Evolutionary conservation across 208 protist genomes (phyloP).

Genomic region (Strigomonas culicis): DNA sequence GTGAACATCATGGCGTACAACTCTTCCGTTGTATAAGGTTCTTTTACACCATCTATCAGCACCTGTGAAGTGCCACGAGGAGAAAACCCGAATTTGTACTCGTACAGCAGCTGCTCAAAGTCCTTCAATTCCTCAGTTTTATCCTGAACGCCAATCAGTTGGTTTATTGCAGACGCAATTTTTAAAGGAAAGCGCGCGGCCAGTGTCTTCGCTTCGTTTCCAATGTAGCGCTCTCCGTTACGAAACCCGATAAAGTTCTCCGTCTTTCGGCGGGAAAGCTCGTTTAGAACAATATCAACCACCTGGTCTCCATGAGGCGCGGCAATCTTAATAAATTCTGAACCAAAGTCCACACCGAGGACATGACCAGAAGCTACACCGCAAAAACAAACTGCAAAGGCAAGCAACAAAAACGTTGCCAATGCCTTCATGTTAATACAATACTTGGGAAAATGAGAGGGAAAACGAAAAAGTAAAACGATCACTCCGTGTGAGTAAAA

Average conservation of each 20-base stretch:
- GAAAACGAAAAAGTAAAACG: neutral
- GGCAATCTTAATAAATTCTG: conserved; percentile 77
- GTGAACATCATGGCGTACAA: conserved; percentile 84
- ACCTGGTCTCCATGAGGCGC: conserved; percentile 54
- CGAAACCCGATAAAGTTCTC: conserved; percentile 89
- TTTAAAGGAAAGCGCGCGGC: conserved; percentile 86
- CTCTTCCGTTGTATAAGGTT: conserved; percentile 79
- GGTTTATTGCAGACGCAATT: conserved; percentile 60
- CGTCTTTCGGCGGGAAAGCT: conserved; percentile 92
- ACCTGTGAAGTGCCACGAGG: conserved; percentile 42
- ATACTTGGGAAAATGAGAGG: neutral
- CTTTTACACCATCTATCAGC: conserved; percentile 39
- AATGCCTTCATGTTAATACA: neutral
- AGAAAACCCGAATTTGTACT: conserved; percentile 47
- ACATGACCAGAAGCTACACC: conserved; percentile 39
- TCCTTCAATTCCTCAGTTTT: conserved; percentile 29
- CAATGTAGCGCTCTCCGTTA: conserved; percentile 88
- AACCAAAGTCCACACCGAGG: conserved; percentile 89
- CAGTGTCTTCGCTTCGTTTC: conserved; percentile 77
- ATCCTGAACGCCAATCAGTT: conserved; percentile 45
- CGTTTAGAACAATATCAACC: conserved; percentile 94
- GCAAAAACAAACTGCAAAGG: conserved; percentile 10
- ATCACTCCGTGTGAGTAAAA: neutral
- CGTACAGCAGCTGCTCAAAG: conserved; percentile 34
- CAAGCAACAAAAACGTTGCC: neutral